Base-by-base conservation (phyloP, 2,329 filamentous ascomycete species). In the Penicillium capsulatum region DNA sequence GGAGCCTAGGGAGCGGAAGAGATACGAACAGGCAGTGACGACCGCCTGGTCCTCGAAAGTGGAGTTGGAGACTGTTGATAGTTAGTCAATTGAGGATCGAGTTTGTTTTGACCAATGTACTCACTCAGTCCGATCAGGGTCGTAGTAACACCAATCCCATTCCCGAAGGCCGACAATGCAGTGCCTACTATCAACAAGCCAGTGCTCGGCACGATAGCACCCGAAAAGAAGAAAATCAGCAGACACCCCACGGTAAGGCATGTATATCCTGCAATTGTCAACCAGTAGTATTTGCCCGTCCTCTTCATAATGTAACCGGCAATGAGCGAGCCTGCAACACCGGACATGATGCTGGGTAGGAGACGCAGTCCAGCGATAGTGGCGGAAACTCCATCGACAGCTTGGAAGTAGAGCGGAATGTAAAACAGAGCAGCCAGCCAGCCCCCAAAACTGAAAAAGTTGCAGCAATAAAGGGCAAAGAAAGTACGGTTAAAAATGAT, bases 331-430 rank as follows among this genome's bases (percentile, higher is more conserved):
- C 83, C 84, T 3, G 62, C 59, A 2, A 89, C 83, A 17, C 75
- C 77, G 4, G 69, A 67, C 3, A 81, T 29, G 48, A 86, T 84
- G 38, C 73, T 73, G 0, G 86, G 85, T 20, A 91, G 67, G 13
- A 91, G 73, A 22, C 80, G 68, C 1, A 83, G 44, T 1, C 84
- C 84, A 3, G 84, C 77, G 38, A 71, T 61, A 0, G 81, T 80
- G 1, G 86, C 81, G 3, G 74, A 75, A 16, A 80, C 66, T 4
- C 77, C 79, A 34, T 83, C 71, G 1, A 83, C 81, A 4, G 82
- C 84, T 63, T 91, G 86, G 64, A 85, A 86, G 64, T 84, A 87
- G 2, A 91, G 69, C 1, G 86, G 84, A n/a, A 86, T 68, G 64
- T 86, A 86, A 68, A 87, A 91, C 3, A 85, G 49, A 1, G 74